A percentile compares a stretch with the other conserved stretches of the same genome.
These are phyloP conservation scores for Blastomyces silverae DNA, from an alignment of 2,329 filamentous ascomycete species.

Conservation along the genomic window DNA sequence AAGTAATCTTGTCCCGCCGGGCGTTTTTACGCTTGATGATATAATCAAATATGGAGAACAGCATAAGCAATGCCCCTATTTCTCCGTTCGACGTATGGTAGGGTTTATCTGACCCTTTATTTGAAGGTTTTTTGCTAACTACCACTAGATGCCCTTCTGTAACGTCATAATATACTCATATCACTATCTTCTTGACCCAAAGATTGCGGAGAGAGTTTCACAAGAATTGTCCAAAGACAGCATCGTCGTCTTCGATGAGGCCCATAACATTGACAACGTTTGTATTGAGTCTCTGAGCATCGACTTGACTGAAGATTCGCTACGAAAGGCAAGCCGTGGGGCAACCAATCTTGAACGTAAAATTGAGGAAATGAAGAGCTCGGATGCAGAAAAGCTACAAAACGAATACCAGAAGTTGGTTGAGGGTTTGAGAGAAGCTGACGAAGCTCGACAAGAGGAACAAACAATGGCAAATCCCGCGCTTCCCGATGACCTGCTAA, in stretches of 20 bases:
- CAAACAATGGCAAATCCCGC: constrained; percentile 96
- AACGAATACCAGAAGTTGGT: constrained; percentile 94
- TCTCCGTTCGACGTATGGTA: constrained; percentile 89
- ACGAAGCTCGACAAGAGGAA: constrained; percentile 85
- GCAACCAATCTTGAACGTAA: constrained; percentile 85
- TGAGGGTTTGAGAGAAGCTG: constrained; percentile 78
- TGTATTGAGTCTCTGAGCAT: constrained; percentile 97
- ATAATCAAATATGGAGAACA: constrained; percentile 85
- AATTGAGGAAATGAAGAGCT: constrained; percentile 91
- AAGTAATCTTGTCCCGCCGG: constrained; percentile 87
- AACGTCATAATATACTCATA: constrained; percentile 99
- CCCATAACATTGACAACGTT: constrained; percentile 99
- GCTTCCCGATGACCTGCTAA: constrained; percentile 84
- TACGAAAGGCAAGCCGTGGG: constrained; percentile 82
- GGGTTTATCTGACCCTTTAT: constrained; percentile 20
- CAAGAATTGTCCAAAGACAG: constrained; percentile 96
- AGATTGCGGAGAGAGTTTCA: constrained; percentile 92
- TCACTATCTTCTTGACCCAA: constrained; percentile 94
- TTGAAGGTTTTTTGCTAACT: constrained; percentile 21
- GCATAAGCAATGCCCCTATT: constrained; percentile 96
- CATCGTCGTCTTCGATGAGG: constrained; percentile 97
- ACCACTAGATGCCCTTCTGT: constrained; percentile 84
- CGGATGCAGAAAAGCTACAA: constrained; percentile 87
- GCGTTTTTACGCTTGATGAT: constrained; percentile 91
- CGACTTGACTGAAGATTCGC: constrained; percentile 88